These are phyloP conservation scores for Kockovaella imperatae DNA, from an alignment of 768 basidiomycete genomes.

Conservation along the genomic window DNA sequence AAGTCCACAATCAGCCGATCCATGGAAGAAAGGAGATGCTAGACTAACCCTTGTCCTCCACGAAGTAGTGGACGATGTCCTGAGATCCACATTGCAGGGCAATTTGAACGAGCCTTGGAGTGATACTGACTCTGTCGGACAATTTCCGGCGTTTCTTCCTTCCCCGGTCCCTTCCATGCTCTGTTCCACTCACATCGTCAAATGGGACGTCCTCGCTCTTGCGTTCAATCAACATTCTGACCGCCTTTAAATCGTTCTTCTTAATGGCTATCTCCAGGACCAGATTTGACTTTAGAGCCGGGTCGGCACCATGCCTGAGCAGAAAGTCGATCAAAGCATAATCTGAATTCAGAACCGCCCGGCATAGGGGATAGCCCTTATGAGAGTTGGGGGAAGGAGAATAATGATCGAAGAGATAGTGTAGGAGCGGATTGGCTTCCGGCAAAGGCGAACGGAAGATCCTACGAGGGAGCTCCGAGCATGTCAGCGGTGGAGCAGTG, in stretches of 20 bases:
- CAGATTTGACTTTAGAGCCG: slow-evolving; percentile 55
- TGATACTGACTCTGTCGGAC: slow-evolving; percentile 18
- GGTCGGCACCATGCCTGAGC: slow-evolving; percentile 65
- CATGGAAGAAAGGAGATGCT: too few relatives aligned
- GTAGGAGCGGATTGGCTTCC: slow-evolving; percentile 19
- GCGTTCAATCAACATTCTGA: slow-evolving; percentile 71
- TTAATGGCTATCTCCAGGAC: slow-evolving; percentile 69
- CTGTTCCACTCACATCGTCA: too few relatives aligned
- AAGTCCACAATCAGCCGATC: too few relatives aligned
- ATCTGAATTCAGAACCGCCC: slow-evolving; percentile 63
- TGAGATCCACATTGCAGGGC: slow-evolving; percentile 31
- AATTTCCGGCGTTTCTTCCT: slow-evolving; percentile 12
- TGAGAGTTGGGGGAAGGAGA: slow-evolving; percentile 58
- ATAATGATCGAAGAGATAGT: slow-evolving; percentile 43
- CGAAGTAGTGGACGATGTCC: slow-evolving; percentile 41
- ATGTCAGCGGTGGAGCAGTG: slow-evolving; percentile 7
- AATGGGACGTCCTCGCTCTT: slow-evolving; percentile 6
- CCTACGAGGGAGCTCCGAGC: slow-evolving; percentile 26
- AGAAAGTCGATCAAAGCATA: slow-evolving; percentile 62
- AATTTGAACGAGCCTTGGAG: slow-evolving; percentile 18
- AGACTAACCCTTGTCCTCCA: slow-evolving; percentile 38
- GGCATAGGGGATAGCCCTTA: slow-evolving; percentile 72
- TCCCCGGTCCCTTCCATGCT: neutral
- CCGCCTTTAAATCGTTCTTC: slow-evolving; percentile 58
- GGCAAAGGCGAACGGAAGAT: slow-evolving; percentile 24